phyloP scores from a whole-genome alignment of 2,329 filamentous ascomycete species.

The Coleophoma cylindrospora region DNA sequence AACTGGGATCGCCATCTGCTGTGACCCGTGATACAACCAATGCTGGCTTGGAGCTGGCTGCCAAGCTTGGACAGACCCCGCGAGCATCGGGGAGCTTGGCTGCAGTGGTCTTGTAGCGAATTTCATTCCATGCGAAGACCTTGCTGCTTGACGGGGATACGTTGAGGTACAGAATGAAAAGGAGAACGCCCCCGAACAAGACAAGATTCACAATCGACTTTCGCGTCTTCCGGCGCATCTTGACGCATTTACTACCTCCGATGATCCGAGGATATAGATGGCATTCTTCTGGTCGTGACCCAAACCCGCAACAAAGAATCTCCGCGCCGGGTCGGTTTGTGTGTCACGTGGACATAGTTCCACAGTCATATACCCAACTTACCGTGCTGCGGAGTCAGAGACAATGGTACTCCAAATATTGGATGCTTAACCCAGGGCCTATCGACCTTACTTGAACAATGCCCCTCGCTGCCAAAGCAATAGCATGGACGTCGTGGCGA shows the following conservation, averaged over 20 bases:
- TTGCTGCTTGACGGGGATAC: constrained; percentile 25
- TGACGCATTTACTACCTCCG: constrained; percentile 3
- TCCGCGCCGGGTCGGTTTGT: not conserved
- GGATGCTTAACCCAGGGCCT: too few species aligned
- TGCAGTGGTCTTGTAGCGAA: constrained; percentile 35
- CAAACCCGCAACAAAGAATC: not conserved
- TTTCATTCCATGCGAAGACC: constrained; percentile 35
- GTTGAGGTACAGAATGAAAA: constrained; percentile 32
- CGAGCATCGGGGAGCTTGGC: constrained; percentile 27
- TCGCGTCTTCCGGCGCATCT: constrained; percentile 31
- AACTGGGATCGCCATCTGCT: constrained; percentile 34
- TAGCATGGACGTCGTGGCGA: too few species aligned
- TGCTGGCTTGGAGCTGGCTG: constrained; percentile 32
- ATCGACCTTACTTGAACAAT: too few species aligned
- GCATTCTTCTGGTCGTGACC: not conserved
- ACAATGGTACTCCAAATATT: too few species aligned
- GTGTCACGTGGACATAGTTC: too few species aligned
- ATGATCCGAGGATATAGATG: not conserved
- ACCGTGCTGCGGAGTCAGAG: too few species aligned
- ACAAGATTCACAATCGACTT: constrained; percentile 29
- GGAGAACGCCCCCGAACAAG: constrained; percentile 28
- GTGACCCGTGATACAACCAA: constrained; percentile 36
- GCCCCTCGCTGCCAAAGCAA: too few species aligned
- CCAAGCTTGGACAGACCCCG: constrained; percentile 37
- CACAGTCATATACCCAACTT: too few species aligned